Percentiles rank a stretch among this genome's conserved stretches.
These are phyloP conservation scores for Hygrocybe punicea DNA, from an alignment of 768 basidiomycete genomes.

Conservation along the genomic window DNA sequence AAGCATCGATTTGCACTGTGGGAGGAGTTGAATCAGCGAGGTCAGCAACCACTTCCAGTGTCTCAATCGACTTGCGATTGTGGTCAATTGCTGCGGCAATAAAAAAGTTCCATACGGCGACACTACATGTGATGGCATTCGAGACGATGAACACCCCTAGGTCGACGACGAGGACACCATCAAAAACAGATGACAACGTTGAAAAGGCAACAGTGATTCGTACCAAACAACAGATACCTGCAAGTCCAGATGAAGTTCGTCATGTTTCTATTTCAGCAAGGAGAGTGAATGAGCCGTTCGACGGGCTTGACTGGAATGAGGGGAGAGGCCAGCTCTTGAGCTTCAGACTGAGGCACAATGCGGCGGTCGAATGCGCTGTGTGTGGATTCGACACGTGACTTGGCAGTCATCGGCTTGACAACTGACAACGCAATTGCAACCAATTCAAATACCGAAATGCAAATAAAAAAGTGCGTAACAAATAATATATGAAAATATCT, in stretches of 20 bases:
- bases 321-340: slow-evolving; percentile 6
- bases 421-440: neutral
- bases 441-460: too few relatives aligned
- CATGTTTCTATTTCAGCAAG: slow-evolving; percentile 39
- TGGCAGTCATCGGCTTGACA: neutral
- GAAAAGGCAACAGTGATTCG: slow-evolving; percentile 17
- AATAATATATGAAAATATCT: neutral
- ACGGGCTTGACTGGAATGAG: slow-evolving; percentile 18
- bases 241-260: slow-evolving; percentile 44
- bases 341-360: neutral
- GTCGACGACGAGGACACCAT: slow-evolving; percentile 4
- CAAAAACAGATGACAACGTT: neutral
- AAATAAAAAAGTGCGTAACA: too few relatives aligned
- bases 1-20: slow-evolving; percentile 47
- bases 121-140: slow-evolving; percentile 61
- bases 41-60: neutral
- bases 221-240: slow-evolving; percentile 64
- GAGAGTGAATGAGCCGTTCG: slow-evolving; percentile 31
- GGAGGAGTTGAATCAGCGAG: slow-evolving; percentile 1
- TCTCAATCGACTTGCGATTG: slow-evolving; percentile 36
- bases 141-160: slow-evolving; percentile 59
- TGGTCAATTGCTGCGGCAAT: slow-evolving; percentile 37
- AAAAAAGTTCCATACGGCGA: slow-evolving; percentile 68
- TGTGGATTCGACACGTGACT: neutral
- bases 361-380: neutral